phyloP scores from a whole-genome alignment of 1,284 basidiomycete genomes.

The Leccinum subrobustum region DNA sequence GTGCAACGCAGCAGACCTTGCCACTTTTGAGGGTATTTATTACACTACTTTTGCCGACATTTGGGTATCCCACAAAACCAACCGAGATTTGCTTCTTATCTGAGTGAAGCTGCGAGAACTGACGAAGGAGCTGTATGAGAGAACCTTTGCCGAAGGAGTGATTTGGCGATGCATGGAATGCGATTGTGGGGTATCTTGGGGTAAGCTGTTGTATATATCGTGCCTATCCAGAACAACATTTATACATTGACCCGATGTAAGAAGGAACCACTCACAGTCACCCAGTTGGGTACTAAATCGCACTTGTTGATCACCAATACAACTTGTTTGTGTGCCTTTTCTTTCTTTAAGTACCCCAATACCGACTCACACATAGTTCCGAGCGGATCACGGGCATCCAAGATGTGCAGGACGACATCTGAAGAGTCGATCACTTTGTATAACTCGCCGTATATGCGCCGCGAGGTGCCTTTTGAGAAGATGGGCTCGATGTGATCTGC shows the following conservation, averaged over 20 bases:
- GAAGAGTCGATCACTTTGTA: conserved; percentile 99
- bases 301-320: conserved; percentile 98
- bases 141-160: conserved; percentile 99
- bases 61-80: conserved; percentile 97
- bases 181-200: conserved; percentile 92
- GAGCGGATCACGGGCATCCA: conserved; percentile 95
- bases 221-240: conserved; percentile 53
- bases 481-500: conserved; percentile 83
- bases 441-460: conserved; percentile 95
- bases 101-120: conserved; percentile 95
- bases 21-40: conserved; percentile 99
- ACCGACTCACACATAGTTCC: conserved; percentile 98
- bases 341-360: conserved; percentile 91
- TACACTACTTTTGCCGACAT: conserved; percentile 96
- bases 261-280: conserved; percentile 69
- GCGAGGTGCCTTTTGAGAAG: conserved; percentile 89
- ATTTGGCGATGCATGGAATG: conserved; percentile 98
- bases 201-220: conserved; percentile 97
- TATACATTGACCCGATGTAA: neutral
- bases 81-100: conserved; percentile 99
- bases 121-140: conserved; percentile 93
- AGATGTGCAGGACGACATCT: conserved; percentile 93
- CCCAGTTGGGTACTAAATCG: conserved; percentile 98
- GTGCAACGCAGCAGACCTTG: conserved; percentile 97
- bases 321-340: conserved; percentile 97